These are phyloP conservation scores for Xylaria sp. DNA, from an alignment of 2,329 filamentous ascomycete genomes.

Conservation along the genomic window DNA sequence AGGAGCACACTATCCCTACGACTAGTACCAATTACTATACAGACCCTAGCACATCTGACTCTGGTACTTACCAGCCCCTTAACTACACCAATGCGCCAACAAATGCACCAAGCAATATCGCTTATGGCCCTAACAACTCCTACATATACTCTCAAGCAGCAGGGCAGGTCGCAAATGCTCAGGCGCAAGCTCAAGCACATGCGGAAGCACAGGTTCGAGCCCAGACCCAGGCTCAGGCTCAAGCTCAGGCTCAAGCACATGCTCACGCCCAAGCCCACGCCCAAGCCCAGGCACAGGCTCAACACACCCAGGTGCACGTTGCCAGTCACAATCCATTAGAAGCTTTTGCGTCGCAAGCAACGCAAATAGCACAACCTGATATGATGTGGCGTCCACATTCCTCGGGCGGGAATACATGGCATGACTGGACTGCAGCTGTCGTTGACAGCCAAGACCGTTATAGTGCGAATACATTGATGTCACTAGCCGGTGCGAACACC, in stretches of 20 bases:
- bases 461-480: constrained; percentile 55
- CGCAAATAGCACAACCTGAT: constrained; percentile 39
- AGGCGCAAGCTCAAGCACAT: constrained; percentile 33
- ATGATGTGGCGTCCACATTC: constrained; percentile 40
- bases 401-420: constrained; percentile 53
- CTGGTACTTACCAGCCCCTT: constrained; percentile 36
- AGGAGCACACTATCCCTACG: constrained; percentile 34
- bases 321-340: constrained; percentile 38
- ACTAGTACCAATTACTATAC: constrained; percentile 37
- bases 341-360: constrained; percentile 39
- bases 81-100: constrained; percentile 35
- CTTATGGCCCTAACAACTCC: constrained; percentile 36
- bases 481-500: constrained; percentile 45
- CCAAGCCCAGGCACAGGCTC: constrained; percentile 28
- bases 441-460: constrained; percentile 56
- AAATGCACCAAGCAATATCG: constrained; percentile 34
- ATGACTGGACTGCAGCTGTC: constrained; percentile 60
- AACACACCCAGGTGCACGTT: constrained; percentile 26
- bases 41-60: constrained; percentile 34
- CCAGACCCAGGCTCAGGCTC: constrained; percentile 34
- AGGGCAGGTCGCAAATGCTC: constrained; percentile 34
- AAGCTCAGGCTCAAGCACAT: constrained; percentile 38
- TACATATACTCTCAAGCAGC: constrained; percentile 39
- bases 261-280: constrained; percentile 28
- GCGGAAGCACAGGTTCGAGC: constrained; percentile 35